Evolutionary conservation across 169 alveolate genomes (phyloP).

Genomic region (Neospora caninum): DNA sequence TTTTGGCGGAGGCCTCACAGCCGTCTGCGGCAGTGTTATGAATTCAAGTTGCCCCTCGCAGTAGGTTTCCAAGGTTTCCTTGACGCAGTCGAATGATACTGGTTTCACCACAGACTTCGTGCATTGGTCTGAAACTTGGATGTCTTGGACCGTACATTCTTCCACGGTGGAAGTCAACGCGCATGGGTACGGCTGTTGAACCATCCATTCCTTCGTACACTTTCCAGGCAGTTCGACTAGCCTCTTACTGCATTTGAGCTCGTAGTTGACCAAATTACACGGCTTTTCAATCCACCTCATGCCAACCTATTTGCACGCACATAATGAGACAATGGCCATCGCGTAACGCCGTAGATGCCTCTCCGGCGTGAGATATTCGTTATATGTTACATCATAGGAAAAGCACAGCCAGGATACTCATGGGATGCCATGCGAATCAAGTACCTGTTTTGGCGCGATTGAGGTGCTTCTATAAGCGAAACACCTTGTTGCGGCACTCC

Average conservation of each 20-base stretch:
- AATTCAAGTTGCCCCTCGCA: neutral
- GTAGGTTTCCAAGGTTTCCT: neutral
- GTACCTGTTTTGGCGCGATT: too few relatives aligned
- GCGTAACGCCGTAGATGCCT: too few relatives aligned
- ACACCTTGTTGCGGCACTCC: too few relatives aligned
- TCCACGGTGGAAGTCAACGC: constrained; percentile 11
- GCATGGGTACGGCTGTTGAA: constrained; percentile 12
- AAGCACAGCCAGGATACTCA: too few relatives aligned
- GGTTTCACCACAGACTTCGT: neutral
- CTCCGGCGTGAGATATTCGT: too few relatives aligned
- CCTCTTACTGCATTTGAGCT: constrained; percentile 1
- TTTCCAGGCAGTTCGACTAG: neutral
- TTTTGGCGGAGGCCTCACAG: neutral
- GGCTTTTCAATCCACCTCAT: neutral
- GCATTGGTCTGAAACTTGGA: neutral
- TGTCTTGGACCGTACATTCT: neutral
- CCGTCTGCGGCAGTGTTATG: neutral
- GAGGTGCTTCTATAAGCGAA: too few relatives aligned
- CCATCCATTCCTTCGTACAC: constrained; percentile 26
- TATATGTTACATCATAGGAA: too few relatives aligned
- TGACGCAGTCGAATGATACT: neutral
- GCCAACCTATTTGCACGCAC: neutral
- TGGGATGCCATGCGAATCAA: too few relatives aligned
- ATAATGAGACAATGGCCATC: too few relatives aligned
- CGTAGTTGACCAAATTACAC: neutral